Evolutionary conservation across 192 early-diverging fungal species (phyloP), one percentile per base, ranked within the genome.

Genomic region (Coemansia sp.): DNA sequence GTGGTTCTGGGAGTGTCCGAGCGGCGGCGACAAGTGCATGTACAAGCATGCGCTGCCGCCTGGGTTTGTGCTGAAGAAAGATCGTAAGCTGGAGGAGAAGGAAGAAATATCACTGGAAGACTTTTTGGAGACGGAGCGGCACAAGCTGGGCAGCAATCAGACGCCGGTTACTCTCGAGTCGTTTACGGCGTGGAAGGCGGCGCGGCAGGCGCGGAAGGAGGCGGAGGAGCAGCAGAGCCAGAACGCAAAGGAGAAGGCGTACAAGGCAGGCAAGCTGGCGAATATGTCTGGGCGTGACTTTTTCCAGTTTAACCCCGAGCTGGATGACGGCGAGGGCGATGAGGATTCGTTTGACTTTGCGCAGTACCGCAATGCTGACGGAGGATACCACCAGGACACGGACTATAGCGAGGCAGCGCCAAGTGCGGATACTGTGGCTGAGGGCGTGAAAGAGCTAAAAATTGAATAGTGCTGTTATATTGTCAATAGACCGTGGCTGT

Each of bases 1-100:
- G 55, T 97, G 95, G 97, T 98, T 98, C 86, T 98, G 97, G 97
- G 94, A 95, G 60, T 98, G 97, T 73, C 97, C 97, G 37, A 96
- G 95, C 67, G 95, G 95, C 64, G 91, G 92, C 76, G 80, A 84
- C 59, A 86, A 86, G 65, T 99, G 97, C 85, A 97, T 94, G 83
- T 99, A 99, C 73, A 84, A 88, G 58, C 97, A 99, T 72, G 94
- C 94, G 52, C 83, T 99, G 75, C 97, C 97, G 25, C 93, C 92
- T 43, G 97, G 97, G 8, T 99, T 94, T 70, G 85, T 98, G 5
- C 79, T 99, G 27, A 97, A 97, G 71, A 96, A 97, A 85, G 88
- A 91, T 62, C 90, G 92, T 67, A 89, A 92, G 80, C 83, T 76
- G 57, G 87, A 83, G 50, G 91, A 92, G 60, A 87, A 87, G 76